Percentiles rank a stretch among this genome's conserved stretches.
These are phyloP conservation scores for Hygrophorus pudorinus DNA, from an alignment of 768 basidiomycete species.

Conservation along the genomic window DNA sequence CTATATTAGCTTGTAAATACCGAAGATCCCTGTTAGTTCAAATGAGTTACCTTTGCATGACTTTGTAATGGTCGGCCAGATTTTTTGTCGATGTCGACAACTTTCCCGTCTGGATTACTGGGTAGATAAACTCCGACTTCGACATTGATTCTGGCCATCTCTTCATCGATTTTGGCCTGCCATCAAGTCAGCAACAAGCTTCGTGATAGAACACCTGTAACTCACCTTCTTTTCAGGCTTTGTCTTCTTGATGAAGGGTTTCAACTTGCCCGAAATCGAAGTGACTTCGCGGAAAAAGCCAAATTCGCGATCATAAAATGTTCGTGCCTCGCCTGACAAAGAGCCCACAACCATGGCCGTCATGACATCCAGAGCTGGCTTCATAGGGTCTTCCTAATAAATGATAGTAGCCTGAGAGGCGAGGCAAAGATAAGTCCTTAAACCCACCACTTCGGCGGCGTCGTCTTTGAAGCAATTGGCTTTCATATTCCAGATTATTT, in stretches of 20 bases:
- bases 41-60: constrained; percentile 75
- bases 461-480: constrained; percentile 96
- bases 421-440: not conserved
- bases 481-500: constrained; percentile 99
- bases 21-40: not conserved
- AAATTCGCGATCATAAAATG: constrained; percentile 93
- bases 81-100: constrained; percentile 95
- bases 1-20: constrained; percentile 27
- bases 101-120: constrained; percentile 92
- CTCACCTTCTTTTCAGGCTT: constrained; percentile 93
- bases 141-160: constrained; percentile 93
- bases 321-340: constrained; percentile 79
- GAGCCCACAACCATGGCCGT: constrained; percentile 70
- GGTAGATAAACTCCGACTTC: constrained; percentile 96
- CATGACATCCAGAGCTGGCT: constrained; percentile 87
- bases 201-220: not conserved
- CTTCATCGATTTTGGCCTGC: constrained; percentile 97
- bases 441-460: constrained; percentile 64
- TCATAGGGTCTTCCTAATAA: constrained; percentile 85
- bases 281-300: constrained; percentile 94
- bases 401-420: not conserved
- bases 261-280: constrained; percentile 95
- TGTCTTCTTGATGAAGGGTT: constrained; percentile 89
- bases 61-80: constrained; percentile 94
- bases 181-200: not conserved